Evolutionary conservation across 345 rosid species (phyloP), one percentile per base, ranked within the genome.

Genomic region (Eucalyptus erythrocorys): DNA sequence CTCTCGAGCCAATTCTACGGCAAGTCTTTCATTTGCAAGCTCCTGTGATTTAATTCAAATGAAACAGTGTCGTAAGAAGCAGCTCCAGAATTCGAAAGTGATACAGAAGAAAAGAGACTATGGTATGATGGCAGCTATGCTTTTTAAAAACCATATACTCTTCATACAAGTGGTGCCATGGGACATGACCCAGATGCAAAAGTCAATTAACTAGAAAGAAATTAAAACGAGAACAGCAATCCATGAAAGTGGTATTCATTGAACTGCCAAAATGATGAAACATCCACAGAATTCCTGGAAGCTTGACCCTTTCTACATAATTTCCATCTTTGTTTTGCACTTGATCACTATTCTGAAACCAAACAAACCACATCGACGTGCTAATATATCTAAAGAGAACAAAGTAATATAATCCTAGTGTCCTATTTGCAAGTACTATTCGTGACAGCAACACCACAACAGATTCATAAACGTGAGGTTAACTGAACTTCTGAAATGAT

Each of bases 1-100:
- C 16, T 96, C 97, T 82, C 89, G 94, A 53, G 95, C 98, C 91
- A 96, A 92, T 91, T 97, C 99, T 96, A 49, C 2, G 85, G 86
- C 47, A 24, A 89, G 88, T 26, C 90, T 86, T 37, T 89, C 90
- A 51, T 91, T 94, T 19, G 95, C 98, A 87, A 96, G 92, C 90
- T 97, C 99, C 99, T 97, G 89, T 79, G 86, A 90, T 88, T 66
- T 90, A 19, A 76, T 42, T 82, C 42, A 82, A 87, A 80, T 68
- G 49, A 43, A 53, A 64, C 14, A 11, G 27, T 17, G 86, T 87
- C 47, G 15, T 59, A 15, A 85, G 45, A 71, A 47, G 50, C 48
- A 37, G 61, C 86, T 59, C 49, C 30, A 71, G 59, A 22, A 19
- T 48, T 66, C 2, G 34, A 48, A 30, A 48, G 26, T n/a, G 34